A percentile compares a stretch with the other conserved stretches of the same genome.
phyloP scores from a whole-genome alignment of 192 early-diverging fungal genomes.

The Geranomyces michiganensis region DNA sequence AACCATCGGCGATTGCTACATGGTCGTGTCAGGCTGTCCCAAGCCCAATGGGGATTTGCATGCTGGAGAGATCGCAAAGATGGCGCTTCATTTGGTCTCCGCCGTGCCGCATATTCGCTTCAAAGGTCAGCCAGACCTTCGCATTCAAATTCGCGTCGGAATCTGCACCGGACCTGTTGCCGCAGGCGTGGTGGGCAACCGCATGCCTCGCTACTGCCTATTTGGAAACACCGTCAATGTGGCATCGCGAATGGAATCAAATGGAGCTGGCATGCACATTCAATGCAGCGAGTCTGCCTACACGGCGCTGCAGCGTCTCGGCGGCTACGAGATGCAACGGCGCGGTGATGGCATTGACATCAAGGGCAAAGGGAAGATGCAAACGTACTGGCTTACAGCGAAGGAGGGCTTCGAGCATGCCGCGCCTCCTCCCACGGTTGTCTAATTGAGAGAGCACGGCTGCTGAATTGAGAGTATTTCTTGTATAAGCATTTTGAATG shows the following conservation, averaged over 20 bases:
- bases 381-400: conserved; percentile 36
- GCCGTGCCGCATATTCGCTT: conserved; percentile 24
- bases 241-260: conserved; percentile 38
- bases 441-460: not conserved
- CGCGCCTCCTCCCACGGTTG: conserved; percentile 2
- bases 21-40: conserved; percentile 41
- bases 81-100: conserved; percentile 41
- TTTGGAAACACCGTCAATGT: conserved; percentile 46
- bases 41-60: conserved; percentile 36
- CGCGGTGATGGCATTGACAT: conserved; percentile 33
- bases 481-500: too few relatives aligned
- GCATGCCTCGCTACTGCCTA: conserved; percentile 48
- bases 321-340: conserved; percentile 29
- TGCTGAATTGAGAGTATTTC: too few relatives aligned
- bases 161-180: conserved; percentile 41
- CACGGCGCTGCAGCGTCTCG: conserved; percentile 17
- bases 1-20: conserved; percentile 43
- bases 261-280: conserved; percentile 33
- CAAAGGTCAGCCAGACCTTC: conserved; percentile 27
- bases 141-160: conserved; percentile 39
- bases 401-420: conserved; percentile 34
- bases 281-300: conserved; percentile 32
- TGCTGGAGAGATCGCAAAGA: conserved; percentile 38
- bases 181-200: conserved; percentile 44
- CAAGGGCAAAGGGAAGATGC: conserved; percentile 42